phyloP scores from a whole-genome alignment of 2,329 filamentous ascomycete genomes.

The Arthrobotrys musiformis region DNA sequence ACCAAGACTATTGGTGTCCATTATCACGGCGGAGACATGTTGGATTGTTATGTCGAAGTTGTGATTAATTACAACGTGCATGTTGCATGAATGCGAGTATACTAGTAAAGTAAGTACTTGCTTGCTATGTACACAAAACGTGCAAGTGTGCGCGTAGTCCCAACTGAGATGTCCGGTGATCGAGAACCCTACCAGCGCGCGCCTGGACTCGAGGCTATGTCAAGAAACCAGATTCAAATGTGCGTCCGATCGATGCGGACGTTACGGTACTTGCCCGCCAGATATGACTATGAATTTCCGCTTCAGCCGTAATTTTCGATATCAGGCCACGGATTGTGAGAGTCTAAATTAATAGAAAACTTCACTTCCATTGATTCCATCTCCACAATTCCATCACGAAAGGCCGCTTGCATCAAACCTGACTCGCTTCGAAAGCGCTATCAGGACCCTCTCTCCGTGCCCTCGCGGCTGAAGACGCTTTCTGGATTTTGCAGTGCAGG shows the following conservation, averaged over 20 bases:
- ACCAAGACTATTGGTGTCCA: background rate
- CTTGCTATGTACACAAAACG: background rate
- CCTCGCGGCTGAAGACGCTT: background rate
- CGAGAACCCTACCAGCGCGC: background rate
- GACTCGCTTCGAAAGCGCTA: background rate
- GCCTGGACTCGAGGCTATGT: background rate
- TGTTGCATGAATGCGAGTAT: too few species aligned
- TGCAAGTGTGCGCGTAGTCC: background rate
- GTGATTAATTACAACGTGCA: background rate
- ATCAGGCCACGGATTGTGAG: background rate
- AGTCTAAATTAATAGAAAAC: background rate
- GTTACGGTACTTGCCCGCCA: background rate
- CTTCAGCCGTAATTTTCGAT: background rate
- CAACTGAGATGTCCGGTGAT: background rate
- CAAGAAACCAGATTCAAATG: background rate
- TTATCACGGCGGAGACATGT: background rate
- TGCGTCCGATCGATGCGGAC: background rate
- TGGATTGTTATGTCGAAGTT: background rate
- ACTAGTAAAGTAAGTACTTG: too few species aligned
- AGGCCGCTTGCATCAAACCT: background rate
- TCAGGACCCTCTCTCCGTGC: conserved; percentile 8
- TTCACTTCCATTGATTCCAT: background rate
- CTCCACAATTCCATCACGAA: background rate
- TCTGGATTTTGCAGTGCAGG: background rate
- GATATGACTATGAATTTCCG: background rate